Evolutionary conservation across 768 basidiomycete genomes (phyloP), one percentile per base, ranked within the genome.

Genomic region (Daedaleopsis sinensis): DNA sequence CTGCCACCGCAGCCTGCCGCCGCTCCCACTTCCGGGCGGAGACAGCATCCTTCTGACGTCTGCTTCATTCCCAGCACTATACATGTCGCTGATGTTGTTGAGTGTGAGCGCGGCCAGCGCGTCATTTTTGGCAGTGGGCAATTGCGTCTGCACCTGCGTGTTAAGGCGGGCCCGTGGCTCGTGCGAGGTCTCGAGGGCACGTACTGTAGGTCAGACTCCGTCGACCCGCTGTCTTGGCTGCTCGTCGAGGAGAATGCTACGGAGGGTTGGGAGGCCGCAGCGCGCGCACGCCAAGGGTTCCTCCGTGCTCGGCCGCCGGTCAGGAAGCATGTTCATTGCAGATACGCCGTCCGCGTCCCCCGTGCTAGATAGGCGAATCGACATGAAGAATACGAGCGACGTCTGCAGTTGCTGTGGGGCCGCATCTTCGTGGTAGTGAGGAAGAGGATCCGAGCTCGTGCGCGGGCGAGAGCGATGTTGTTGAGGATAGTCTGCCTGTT

Each of bases 131-230:
- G 19, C n/a, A n/a, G n/a, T n/a, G n/a, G n/a, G n/a, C n/a, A n/a
- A n/a, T n/a, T n/a, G n/a, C n/a, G n/a, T n/a, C n/a, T 8, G 24
- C 21, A 8, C 21, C 13, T 27, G n/a, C 19, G 23, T 57, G 44
- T 69, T 59, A 57, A 79, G 73, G 58, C 75, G 79, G 61, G 79
- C 70, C 13, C 79, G 76, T 27, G 74, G 72, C 13, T 74, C 73
- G 42, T 80, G 78, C 62, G 70, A 58, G 74, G 72, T 39, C 68
- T 70, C 19, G 71, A 73, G 23, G 76, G 73, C 10, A 65, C 66
- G 63, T 76, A 77, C 13, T 78, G 70, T 52, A 71, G n/a, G n/a
- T n/a, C n/a, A n/a, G n/a, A 65, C 43, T 66, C 66, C 9, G n/a
- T n/a, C 46, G n/a, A 7, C 46, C 15, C 37, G 37, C 37, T 15